phyloP scores from a whole-genome alignment of 352 stramenopile species.

The Phytophthora europaea region DNA sequence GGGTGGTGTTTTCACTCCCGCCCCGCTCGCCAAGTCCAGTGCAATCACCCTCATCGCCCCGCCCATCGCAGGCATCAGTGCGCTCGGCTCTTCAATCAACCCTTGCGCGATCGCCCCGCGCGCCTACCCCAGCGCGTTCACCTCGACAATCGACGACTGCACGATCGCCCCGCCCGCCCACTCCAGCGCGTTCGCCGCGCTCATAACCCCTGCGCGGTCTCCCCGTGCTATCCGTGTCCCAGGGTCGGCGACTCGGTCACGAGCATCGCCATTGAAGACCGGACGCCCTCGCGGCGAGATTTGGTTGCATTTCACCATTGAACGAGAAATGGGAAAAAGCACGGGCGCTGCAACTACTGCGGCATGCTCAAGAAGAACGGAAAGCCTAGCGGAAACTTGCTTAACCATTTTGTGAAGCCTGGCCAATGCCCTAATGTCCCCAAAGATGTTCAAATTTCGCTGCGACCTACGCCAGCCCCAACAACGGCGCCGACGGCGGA shows the following conservation, averaged over 20 bases:
- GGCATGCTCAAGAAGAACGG: conserved; percentile 1
- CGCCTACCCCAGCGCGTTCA: no score
- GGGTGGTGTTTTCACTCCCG: neutral
- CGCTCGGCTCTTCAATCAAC: no score
- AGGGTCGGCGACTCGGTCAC: neutral
- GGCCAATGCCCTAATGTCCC: neutral
- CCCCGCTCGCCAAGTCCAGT: neutral
- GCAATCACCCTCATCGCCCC: no score
- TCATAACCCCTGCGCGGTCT: neutral
- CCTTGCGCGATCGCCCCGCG: neutral
- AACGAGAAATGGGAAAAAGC: neutral
- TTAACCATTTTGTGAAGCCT: neutral
- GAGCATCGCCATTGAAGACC: conserved; percentile 1
- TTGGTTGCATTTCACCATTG: neutral
- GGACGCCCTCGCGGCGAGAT: neutral
- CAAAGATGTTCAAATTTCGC: neutral
- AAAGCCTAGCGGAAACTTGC: conserved; percentile 2
- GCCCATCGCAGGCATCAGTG: no score
- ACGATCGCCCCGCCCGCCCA: neutral
- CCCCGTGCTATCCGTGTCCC: neutral
- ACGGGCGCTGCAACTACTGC: conserved; percentile 1
- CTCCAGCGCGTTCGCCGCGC: neutral
- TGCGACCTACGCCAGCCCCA: neutral
- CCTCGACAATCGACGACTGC: no score
- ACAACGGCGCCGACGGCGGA: neutral